Conservation (phyloP, 2,329 filamentous ascomycete genomes). For the Monilinia fructigena region DNA sequence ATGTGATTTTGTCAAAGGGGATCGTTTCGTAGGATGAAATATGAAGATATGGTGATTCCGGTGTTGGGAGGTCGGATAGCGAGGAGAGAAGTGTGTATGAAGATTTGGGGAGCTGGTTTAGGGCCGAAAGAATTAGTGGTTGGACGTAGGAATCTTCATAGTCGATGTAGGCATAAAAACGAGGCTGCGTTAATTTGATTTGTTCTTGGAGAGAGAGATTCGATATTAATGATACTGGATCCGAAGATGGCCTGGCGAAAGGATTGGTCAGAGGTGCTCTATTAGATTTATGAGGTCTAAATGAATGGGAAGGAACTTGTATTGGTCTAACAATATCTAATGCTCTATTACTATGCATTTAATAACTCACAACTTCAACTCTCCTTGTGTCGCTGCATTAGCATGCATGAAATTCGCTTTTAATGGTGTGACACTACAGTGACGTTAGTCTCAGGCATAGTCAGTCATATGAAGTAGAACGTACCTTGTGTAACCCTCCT, state of each 20-base stretch:
- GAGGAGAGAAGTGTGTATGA: conserved; percentile 56
- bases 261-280: conserved; percentile 21
- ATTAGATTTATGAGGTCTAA: conserved; percentile 5
- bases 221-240: conserved; percentile 26
- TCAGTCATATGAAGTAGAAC: conserved; percentile 33
- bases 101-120: conserved; percentile 58
- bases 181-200: conserved; percentile 36
- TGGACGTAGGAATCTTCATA: conserved; percentile 91
- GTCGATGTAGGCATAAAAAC: conserved; percentile 70
- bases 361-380: conserved; percentile 76
- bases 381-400: conserved; percentile 60
- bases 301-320: conserved; percentile 26
- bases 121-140: conserved; percentile 73
- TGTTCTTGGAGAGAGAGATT: conserved; percentile 30
- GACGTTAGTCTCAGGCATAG: conserved; percentile 26
- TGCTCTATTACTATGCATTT: conserved; percentile 39
- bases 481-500: conserved; percentile 82
- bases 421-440: conserved; percentile 77
- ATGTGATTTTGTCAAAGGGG: conserved; percentile 74
- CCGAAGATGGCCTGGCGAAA: conserved; percentile 25
- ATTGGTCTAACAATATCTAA: conserved; percentile 41
- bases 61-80: conserved; percentile 40
- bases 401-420: conserved; percentile 91
- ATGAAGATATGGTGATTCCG: conserved; percentile 54
- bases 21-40: conserved; percentile 84